Evolutionary conservation across 176 grass and related monocot genomes (phyloP), one percentile per base, ranked within the genome.

Genomic region (Carex pumila): DNA sequence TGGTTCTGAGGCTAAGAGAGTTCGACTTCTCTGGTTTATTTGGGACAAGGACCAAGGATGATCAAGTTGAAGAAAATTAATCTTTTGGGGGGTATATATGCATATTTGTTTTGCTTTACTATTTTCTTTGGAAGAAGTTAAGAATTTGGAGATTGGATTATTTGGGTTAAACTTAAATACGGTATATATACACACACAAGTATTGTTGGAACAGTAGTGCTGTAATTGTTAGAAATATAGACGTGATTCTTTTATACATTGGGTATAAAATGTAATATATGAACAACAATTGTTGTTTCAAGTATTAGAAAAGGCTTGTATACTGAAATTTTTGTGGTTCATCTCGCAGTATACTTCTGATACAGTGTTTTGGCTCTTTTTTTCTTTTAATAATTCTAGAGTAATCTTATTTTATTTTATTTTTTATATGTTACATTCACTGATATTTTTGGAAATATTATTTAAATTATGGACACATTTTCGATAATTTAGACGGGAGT

Each of bases 1-100:
- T 89, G 36, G 71, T 97, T 79, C 67, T 94, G 84, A 87, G 84
- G 78, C 43, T 94, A 55, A 68, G 94, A 86, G 90, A 97, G 1
- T 60, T 92, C 62, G 88, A 92, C 31, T 88, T 79, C 78, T 25
- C 21, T 62, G 90, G 62, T 0, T 53, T 95, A 0, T 1, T 79
- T 3, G 79, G 70, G 39, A 73, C 82, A 2, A 85, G 87, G 76
- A 67, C 53, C 50, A 82, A 82, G 37, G 60, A 82, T 67, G 80
- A 66, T 53, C 21, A 7, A 49, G 7, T 18, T 82, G 80, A 82
- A 82, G 61, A 82, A 12, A 81, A 43, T 63, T 81, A 63, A 63
- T 61, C 10, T n/a, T 45, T 61, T 11, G 18, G 61, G 12, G 7
- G 1, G 70, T 63, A 63, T 61, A 82, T 11, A 2, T 49, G 61